These are phyloP conservation scores for Kodamaea sp. DNA, from an alignment of 1,139 yeast genomes.

Conservation along the genomic window DNA sequence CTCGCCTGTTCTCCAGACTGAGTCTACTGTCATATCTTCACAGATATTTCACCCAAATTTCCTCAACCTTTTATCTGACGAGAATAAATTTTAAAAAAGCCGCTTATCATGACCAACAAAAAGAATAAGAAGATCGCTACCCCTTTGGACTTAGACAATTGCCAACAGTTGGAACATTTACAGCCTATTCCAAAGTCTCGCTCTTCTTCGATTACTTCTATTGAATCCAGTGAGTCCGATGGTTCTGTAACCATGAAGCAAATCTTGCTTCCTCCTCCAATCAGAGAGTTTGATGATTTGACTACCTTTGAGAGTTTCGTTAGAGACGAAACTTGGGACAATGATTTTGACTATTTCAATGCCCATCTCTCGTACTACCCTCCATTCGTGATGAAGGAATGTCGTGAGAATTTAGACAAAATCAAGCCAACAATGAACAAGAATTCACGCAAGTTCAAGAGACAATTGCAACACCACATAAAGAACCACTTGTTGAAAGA, in stretches of 20 bases:
- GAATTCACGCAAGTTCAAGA: constrained; percentile 67
- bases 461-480: constrained; percentile 75
- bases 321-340: constrained; percentile 75
- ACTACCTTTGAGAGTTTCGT: constrained; percentile 63
- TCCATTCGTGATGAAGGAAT: constrained; percentile 67
- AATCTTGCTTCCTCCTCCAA: constrained; percentile 43
- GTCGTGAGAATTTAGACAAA: constrained; percentile 70
- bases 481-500: constrained; percentile 70
- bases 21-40: not conserved
- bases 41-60: not conserved
- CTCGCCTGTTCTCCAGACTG: not conserved
- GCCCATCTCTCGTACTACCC: constrained; percentile 70
- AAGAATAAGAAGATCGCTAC: constrained; percentile 23
- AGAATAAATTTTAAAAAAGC: not conserved
- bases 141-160: constrained; percentile 38
- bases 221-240: constrained; percentile 35
- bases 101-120: constrained; percentile 17
- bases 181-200: constrained; percentile 40
- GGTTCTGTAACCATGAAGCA: constrained; percentile 28
- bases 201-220: constrained; percentile 26
- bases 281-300: constrained; percentile 61
- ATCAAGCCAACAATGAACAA: constrained; percentile 73
- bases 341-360: constrained; percentile 68
- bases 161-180: constrained; percentile 43
- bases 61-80: too few species aligned